Evolutionary conservation across 371 early-diverging fungal genomes (phyloP).

Genomic region (Rhizopus delemar): DNA sequence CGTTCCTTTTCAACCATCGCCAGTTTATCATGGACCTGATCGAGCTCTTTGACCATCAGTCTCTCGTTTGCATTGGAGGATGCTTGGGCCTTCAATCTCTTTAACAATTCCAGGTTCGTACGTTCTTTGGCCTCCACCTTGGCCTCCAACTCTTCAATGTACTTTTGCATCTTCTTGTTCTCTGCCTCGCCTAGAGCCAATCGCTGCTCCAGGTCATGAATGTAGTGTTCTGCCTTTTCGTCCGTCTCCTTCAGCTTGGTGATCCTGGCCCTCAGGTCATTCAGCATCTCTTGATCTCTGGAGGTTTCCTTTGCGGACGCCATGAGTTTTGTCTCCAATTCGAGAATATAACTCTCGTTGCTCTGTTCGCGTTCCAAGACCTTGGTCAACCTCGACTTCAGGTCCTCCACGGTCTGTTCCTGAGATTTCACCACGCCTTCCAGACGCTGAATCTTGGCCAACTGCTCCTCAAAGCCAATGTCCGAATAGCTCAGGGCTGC

Average conservation of each 20-base stretch:
- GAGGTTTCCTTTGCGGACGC: slow-evolving; percentile 26
- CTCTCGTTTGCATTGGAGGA: slow-evolving; percentile 19
- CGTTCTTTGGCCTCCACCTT: slow-evolving; percentile 26
- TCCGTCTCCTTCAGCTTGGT: slow-evolving; percentile 39
- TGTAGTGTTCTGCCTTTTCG: slow-evolving; percentile 41
- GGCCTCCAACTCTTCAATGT: slow-evolving; percentile 24
- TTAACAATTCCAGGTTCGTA: slow-evolving; percentile 20
- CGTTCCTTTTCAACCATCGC: slow-evolving; percentile 27
- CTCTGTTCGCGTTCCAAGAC: slow-evolving; percentile 35
- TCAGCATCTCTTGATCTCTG: slow-evolving; percentile 35
- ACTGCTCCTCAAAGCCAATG: slow-evolving; percentile 52
- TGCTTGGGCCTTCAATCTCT: slow-evolving; percentile 17
- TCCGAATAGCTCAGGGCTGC: slow-evolving; percentile 58
- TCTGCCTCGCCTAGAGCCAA: slow-evolving; percentile 28
- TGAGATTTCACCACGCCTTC: slow-evolving; percentile 34
- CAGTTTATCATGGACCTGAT: slow-evolving; percentile 28
- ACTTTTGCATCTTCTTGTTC: slow-evolving; percentile 9
- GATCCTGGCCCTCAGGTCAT: slow-evolving; percentile 30
- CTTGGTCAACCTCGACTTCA: slow-evolving; percentile 19
- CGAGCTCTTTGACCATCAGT: slow-evolving; percentile 35
- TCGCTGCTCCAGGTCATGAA: slow-evolving; percentile 32
- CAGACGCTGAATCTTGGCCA: slow-evolving; percentile 34
- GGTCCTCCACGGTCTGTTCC: slow-evolving; percentile 24
- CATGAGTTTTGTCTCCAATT: slow-evolving; percentile 47
- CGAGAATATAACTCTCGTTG: slow-evolving; percentile 41